Evolutionary conservation across 257 asterid species (phyloP).

Genomic region (Scutellaria galericulata): DNA sequence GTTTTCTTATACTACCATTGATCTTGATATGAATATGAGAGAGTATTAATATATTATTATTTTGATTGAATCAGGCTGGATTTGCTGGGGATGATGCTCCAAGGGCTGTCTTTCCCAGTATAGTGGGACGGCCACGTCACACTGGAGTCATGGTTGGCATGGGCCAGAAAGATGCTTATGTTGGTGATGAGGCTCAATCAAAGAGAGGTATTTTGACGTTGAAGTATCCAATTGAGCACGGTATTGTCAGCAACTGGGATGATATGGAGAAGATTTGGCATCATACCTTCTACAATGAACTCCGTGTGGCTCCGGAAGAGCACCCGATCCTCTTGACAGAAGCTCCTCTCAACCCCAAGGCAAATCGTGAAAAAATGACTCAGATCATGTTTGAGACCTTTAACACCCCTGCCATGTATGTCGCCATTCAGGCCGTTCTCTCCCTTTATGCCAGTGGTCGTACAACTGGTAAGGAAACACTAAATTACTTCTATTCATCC

Average conservation of each 20-base stretch:
- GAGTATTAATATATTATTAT: not conserved
- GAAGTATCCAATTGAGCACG: constrained; percentile 65
- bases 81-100: constrained; percentile 76
- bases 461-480: constrained; percentile 45
- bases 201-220: constrained; percentile 74
- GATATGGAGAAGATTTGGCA: constrained; percentile 76
- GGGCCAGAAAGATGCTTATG: constrained; percentile 72
- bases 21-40: not conserved
- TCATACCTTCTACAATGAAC: constrained; percentile 67
- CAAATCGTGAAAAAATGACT: constrained; percentile 57
- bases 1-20: not conserved
- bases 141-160: constrained; percentile 64
- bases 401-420: constrained; percentile 73
- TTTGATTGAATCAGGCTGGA: constrained; percentile 51
- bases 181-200: constrained; percentile 59
- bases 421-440: constrained; percentile 67
- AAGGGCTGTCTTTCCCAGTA: constrained; percentile 62
- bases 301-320: constrained; percentile 59
- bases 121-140: constrained; percentile 67
- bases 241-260: constrained; percentile 70
- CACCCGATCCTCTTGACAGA: constrained; percentile 56
- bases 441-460: constrained; percentile 52
- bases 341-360: constrained; percentile 60
- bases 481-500: not conserved
- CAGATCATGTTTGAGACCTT: constrained; percentile 69